phyloP scores from a whole-genome alignment of 768 basidiomycete species.

The Lactarius hatsudake region DNA sequence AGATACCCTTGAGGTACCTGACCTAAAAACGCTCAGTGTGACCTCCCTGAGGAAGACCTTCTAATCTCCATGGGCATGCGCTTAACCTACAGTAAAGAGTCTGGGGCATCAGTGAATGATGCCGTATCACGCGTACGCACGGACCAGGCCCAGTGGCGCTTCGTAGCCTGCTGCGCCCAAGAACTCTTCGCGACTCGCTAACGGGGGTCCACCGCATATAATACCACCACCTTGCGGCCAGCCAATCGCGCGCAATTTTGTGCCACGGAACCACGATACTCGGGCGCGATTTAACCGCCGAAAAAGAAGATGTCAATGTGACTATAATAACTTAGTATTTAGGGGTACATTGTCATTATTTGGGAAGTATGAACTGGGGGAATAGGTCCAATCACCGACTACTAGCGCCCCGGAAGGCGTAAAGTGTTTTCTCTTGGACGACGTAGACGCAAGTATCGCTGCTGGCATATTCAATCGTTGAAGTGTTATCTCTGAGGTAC shows the following conservation, averaged over 20 bases:
- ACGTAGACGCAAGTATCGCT: background rate
- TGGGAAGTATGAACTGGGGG: background rate
- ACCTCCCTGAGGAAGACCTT: constrained; percentile 3
- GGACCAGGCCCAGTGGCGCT: constrained; percentile 12
- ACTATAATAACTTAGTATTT: background rate
- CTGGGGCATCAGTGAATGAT: constrained; percentile 1
- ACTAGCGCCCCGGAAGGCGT: background rate
- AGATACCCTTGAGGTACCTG: constrained; percentile 16
- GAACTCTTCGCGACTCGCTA: background rate
- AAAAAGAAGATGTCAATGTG: background rate
- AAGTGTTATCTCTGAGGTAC: background rate
- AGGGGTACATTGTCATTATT: background rate
- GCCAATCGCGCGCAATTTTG: background rate
- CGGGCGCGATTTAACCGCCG: background rate
- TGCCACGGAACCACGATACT: background rate
- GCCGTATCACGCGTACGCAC: constrained; percentile 9
- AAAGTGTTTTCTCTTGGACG: background rate
- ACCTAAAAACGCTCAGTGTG: background rate
- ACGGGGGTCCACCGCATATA: background rate
- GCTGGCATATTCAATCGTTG: background rate
- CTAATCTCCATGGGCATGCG: constrained; percentile 14
- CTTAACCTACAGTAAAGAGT: background rate
- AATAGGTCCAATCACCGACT: background rate
- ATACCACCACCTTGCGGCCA: background rate
- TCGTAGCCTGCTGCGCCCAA: background rate